Percentiles rank a stretch among this genome's conserved stretches.
Conservation (phyloP, 108 stramenopile species). For the Cyclostephanos invisitatus region DNA sequence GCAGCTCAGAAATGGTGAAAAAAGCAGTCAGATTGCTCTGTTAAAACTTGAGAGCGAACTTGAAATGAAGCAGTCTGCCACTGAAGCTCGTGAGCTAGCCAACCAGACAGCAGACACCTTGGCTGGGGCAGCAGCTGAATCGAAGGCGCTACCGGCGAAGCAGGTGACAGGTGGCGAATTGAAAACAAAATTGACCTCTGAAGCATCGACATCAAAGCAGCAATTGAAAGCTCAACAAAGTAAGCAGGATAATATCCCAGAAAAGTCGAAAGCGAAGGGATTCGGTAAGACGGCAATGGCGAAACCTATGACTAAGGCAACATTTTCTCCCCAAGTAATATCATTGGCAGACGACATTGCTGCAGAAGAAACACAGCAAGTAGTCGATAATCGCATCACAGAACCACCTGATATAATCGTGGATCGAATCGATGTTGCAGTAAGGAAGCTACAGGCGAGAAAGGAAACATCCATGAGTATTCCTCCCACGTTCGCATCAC, state of each 20-base stretch:
- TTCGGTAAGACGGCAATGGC: conserved; percentile 31
- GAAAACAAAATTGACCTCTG: neutral
- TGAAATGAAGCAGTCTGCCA: neutral
- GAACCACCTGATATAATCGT: neutral
- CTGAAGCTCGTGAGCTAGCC: neutral
- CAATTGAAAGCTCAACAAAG: conserved; percentile 6
- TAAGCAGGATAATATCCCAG: neutral
- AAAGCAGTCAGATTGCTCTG: conserved; percentile 1
- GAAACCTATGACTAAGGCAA: neutral
- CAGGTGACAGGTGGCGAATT: conserved; percentile 1
- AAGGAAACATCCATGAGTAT: neutral
- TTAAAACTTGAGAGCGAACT: conserved; percentile 15
- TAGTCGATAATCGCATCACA: conserved; percentile 8
- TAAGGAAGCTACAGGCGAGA: neutral
- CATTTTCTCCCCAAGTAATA: conserved; percentile 7
- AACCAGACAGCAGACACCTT: conserved; percentile 7
- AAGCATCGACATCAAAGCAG: conserved; percentile 4
- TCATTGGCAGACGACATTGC: conserved; percentile 13
- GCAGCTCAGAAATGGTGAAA: conserved; percentile 9
- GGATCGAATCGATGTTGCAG: neutral
- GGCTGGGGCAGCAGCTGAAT: neutral
- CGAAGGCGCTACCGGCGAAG: neutral
- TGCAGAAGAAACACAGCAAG: conserved; percentile 10
- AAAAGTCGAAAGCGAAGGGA: conserved; percentile 7
- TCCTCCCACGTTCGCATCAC: neutral